Percentiles rank a stretch among this genome's conserved stretches.
Evolutionary conservation across 306 rosid species (phyloP).

Genomic region (Pyrus pyrifolia): DNA sequence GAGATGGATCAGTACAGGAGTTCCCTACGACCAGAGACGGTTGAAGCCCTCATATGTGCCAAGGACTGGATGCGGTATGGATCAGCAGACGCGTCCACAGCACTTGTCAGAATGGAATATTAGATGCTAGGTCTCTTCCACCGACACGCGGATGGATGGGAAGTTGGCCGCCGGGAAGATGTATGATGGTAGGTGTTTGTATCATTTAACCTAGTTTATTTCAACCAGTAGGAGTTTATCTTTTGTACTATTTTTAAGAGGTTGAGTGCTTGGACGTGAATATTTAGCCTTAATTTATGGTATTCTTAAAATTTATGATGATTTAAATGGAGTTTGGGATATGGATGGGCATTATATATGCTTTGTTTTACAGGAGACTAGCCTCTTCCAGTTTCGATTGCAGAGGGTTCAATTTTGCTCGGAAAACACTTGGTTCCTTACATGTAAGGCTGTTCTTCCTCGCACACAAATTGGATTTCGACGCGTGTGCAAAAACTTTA

Average conservation of each 20-base stretch:
- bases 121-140: constrained; percentile 21
- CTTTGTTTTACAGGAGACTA: background rate
- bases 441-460: no score
- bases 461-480: background rate
- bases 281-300: constrained; percentile 8
- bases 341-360: background rate
- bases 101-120: constrained; percentile 55
- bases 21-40: constrained; percentile 77
- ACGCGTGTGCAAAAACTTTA: background rate
- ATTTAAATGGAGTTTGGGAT: background rate
- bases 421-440: background rate
- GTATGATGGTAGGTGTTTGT: constrained; percentile 10
- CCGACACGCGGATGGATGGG: constrained; percentile 8
- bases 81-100: constrained; percentile 33
- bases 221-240: constrained; percentile 9
- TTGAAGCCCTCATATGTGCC: constrained; percentile 85
- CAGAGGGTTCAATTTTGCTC: background rate
- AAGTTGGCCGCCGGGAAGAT: constrained; percentile 10
- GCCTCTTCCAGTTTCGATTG: no score
- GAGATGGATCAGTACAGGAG: constrained; percentile 75
- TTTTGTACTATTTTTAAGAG: constrained; percentile 19
- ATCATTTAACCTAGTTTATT: constrained; percentile 19
- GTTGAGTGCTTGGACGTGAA: constrained; percentile 24
- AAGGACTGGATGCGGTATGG: constrained; percentile 89
- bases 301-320: constrained; percentile 17